Base-by-base conservation (phyloP, 2,329 filamentous ascomycete genomes). In the Diaporthe vexans region DNA sequence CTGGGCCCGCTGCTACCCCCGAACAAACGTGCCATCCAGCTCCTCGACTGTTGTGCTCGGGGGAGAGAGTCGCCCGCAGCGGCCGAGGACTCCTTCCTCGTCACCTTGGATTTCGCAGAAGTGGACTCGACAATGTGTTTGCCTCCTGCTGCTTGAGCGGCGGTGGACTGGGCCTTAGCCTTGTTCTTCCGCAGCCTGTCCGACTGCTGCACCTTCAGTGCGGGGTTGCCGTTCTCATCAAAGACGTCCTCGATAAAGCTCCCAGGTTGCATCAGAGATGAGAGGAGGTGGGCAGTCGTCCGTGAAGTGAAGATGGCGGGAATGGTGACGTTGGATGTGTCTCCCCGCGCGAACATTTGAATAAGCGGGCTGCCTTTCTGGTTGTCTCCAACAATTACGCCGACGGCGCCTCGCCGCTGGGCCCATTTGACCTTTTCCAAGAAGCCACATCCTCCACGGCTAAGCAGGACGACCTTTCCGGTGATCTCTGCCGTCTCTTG, bases 371-470 rank as follows among this genome's bases (percentile, higher is more conserved):
- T 95, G 58, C 96, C 96, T 76, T 94, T 94, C 74, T 94, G 93
- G 82, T 98, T 94, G 82, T 99, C 97, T 35, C 97, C 97, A 4
- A 99, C 95, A 77, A 99, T 97, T 75, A 99, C 87, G 48, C 94
- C 97, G 75, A 95, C 89, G 26, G 94, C 97, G 33, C 97, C 97
- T 80, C 97, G 91, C 76, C 95, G 90, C 82, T 99, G 97, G 17
- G 94, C 95, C 97, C 97, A 99, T 86, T 97, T 96, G 77, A 97
- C 95, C 84, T 99, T 99, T 81, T 98, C 96, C 75, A 98, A 84
- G 82, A 99, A 99, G 7, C 97, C 97, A 83, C 97, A 99, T 10
- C 96, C 97, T 74, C 97, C 97, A 72, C 97, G 92, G 82, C 94
- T 97, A 73, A 99, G 87, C 70, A 99, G 86, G 2, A 97, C 97